A percentile compares a stretch with the other conserved stretches of the same genome.
Conservation (phyloP, 495 filamentous ascomycete genomes). For the Xylaria curta region DNA sequence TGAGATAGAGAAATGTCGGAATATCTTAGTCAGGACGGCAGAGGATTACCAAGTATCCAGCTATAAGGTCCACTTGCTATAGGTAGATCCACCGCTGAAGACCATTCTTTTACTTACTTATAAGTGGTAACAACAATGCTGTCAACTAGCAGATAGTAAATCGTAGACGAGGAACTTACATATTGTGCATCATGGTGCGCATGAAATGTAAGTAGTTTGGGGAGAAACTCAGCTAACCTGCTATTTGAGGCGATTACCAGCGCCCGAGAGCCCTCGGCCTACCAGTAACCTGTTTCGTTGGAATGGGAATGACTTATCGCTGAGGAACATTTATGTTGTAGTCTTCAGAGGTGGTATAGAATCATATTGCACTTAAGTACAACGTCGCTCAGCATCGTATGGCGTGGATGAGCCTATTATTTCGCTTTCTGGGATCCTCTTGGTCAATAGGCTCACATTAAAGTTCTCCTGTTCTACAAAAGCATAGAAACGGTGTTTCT, state of each 20-base stretch:
- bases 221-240: background rate
- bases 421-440: background rate
- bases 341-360: background rate
- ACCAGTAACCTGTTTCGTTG: background rate
- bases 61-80: slow-evolving; percentile 6
- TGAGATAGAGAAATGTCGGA: background rate
- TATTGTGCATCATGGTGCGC: background rate
- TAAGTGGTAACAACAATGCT: background rate
- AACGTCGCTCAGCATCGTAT: background rate
- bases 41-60: background rate
- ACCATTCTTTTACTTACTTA: background rate
- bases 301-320: background rate
- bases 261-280: too few species aligned
- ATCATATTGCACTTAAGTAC: background rate
- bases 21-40: background rate
- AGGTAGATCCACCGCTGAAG: background rate
- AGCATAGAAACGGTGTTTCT: background rate
- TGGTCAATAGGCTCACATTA: background rate
- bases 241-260: background rate
- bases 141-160: background rate
- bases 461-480: background rate
- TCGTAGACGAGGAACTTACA: background rate
- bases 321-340: too few species aligned
- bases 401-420: background rate
- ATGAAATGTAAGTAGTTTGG: background rate